Evolutionary conservation across 495 filamentous ascomycete species (phyloP).

Genomic region (Trichoderma parareesei): DNA sequence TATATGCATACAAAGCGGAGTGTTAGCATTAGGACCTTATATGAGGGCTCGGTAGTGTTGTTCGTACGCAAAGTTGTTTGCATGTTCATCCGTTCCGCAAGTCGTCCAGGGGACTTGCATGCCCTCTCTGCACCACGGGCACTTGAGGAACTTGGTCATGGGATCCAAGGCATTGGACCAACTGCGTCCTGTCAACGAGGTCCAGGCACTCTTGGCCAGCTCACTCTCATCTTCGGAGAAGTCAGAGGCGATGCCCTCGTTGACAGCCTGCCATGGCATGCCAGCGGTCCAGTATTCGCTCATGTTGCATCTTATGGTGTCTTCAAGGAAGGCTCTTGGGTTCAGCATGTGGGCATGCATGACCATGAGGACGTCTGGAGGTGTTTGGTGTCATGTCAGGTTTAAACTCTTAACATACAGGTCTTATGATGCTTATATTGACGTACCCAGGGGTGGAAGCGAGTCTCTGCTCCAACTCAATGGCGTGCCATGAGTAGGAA

Average conservation of each 20-base stretch:
- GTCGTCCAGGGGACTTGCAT: slow-evolving; percentile 54
- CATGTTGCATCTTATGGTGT: slow-evolving; percentile 57
- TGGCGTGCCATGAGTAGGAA: slow-evolving; percentile 14
- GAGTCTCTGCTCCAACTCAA: slow-evolving; percentile 24
- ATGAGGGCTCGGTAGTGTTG: background rate
- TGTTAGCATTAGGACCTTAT: background rate
- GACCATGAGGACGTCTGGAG: slow-evolving; percentile 73
- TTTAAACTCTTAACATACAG: background rate
- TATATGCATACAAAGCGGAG: background rate
- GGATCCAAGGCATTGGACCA: slow-evolving; percentile 55
- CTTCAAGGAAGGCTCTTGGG: slow-evolving; percentile 68
- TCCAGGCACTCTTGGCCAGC: slow-evolving; percentile 40
- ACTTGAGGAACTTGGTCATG: slow-evolving; percentile 40
- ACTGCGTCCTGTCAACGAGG: slow-evolving; percentile 36
- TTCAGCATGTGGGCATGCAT: slow-evolving; percentile 87
- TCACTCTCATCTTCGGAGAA: slow-evolving; percentile 54
- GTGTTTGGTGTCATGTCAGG: background rate
- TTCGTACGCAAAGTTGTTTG: slow-evolving; percentile 10
- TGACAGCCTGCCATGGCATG: slow-evolving; percentile 63
- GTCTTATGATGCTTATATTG: slow-evolving; percentile 12
- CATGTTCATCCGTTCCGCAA: slow-evolving; percentile 30
- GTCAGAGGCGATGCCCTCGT: slow-evolving; percentile 53
- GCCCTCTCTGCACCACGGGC: slow-evolving; percentile 44
- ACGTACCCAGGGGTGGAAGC: slow-evolving; percentile 35
- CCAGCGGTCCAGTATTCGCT: slow-evolving; percentile 53